Percentiles rank a stretch among this genome's conserved stretches.
These are phyloP conservation scores for Hippophae tibetana DNA, from an alignment of 306 rosid species.

Conservation along the genomic window DNA sequence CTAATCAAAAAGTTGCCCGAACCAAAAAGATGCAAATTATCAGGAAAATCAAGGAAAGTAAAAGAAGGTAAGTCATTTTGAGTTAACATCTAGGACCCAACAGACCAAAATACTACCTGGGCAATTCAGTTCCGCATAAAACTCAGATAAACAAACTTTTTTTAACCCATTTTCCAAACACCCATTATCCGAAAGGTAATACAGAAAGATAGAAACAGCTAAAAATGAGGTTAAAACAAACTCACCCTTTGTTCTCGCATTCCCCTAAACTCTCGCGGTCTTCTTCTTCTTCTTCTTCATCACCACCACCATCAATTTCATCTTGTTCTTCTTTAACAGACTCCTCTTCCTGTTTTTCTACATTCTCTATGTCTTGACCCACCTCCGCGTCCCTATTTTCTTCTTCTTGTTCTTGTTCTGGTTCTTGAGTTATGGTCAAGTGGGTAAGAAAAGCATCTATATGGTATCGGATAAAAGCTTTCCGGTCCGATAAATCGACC, in stretches of 20 bases:
- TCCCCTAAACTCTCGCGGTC: constrained; percentile 6
- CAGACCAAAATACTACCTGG: not conserved
- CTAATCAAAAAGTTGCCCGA: too few relatives aligned
- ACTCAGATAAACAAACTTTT: not conserved
- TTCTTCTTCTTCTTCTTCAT: constrained; percentile 4
- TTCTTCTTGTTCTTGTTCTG: not conserved
- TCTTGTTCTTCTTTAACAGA: not conserved
- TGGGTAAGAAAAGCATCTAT: constrained; percentile 23
- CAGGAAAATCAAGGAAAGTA: too few relatives aligned
- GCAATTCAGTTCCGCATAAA: not conserved
- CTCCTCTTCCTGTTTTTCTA: not conserved
- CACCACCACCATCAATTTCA: not conserved
- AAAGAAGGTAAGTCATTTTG: too few relatives aligned
- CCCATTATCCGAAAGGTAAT: too few relatives aligned
- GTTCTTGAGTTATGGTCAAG: constrained; percentile 1
- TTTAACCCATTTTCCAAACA: too few relatives aligned
- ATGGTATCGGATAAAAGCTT: constrained; percentile 29
- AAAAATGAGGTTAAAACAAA: not conserved
- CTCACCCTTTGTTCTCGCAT: constrained; percentile 15
- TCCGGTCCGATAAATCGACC: constrained; percentile 27
- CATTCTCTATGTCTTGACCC: constrained; percentile 13
- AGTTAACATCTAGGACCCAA: constrained; percentile 4
- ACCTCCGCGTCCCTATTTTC: constrained; percentile 5
- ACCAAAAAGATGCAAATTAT: too few relatives aligned
- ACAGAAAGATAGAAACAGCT: too few relatives aligned